Evolutionary conservation across 257 asterid species (phyloP).

Genomic region (Parsonsia alboflavescens): DNA sequence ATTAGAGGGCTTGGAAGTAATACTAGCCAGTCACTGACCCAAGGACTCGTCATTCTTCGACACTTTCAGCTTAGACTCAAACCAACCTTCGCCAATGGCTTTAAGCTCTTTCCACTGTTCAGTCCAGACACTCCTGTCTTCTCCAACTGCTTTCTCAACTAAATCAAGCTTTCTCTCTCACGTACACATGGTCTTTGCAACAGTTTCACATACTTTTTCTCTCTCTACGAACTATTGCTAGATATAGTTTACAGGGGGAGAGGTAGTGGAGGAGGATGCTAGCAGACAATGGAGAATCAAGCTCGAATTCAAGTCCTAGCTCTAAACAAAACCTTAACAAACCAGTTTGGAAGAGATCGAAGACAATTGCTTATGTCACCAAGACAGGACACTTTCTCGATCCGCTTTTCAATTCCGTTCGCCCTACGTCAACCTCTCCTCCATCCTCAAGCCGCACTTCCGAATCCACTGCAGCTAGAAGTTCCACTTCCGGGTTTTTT

Average conservation of each 20-base stretch:
- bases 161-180: not conserved
- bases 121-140: not conserved
- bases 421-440: conserved; percentile 47
- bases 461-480: conserved; percentile 9
- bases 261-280: conserved; percentile 24
- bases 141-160: conserved; percentile 6
- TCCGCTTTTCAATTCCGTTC: conserved; percentile 54
- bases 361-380: conserved; percentile 39
- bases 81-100: conserved; percentile 3
- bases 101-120: not conserved
- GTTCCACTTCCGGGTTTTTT: conserved; percentile 23
- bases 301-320: conserved; percentile 22
- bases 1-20: too few species aligned
- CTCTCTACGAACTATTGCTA: not conserved
- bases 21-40: too few species aligned
- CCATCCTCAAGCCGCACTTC: conserved; percentile 22
- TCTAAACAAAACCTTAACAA: conserved; percentile 32
- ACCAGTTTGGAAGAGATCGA: conserved; percentile 60
- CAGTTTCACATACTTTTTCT: not conserved
- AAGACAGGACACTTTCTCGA: conserved; percentile 42
- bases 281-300: conserved; percentile 33
- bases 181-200: not conserved
- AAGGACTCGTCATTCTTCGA: too few species aligned
- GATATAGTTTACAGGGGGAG: not conserved
- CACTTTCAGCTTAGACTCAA: too few species aligned